Percentiles rank a stretch among this genome's conserved stretches.
Conservation (phyloP, 805 yeast species). For the Allodekkera sacchari region DNA sequence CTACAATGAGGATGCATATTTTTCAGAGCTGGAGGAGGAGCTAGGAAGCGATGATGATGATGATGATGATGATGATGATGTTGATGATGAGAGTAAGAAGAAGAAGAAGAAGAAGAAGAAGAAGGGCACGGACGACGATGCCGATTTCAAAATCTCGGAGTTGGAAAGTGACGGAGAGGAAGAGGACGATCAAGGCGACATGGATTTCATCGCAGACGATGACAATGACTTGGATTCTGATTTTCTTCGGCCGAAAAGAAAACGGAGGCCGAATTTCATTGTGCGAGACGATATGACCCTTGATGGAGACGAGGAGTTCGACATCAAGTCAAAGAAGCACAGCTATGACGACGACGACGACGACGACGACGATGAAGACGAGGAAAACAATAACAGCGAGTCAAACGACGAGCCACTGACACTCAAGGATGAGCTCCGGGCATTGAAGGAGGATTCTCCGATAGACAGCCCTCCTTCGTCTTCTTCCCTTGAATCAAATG, state of each 20-base stretch:
- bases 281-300: constrained; percentile 13
- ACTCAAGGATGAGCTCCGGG: constrained; percentile 58
- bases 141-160: constrained; percentile 2
- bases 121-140: constrained; percentile 7
- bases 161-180: constrained; percentile 1
- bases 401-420: constrained; percentile 23
- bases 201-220: constrained; percentile 6
- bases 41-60: constrained; percentile 21
- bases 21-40: constrained; percentile 19
- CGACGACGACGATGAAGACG: background rate
- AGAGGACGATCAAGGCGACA: constrained; percentile 5
- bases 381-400: constrained; percentile 4
- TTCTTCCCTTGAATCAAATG: no score
- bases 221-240: constrained; percentile 5
- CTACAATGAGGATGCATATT: constrained; percentile 25
- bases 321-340: constrained; percentile 4
- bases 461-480: no score
- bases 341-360: constrained; percentile 4
- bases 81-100: constrained; percentile 2
- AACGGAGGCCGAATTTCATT: constrained; percentile 7
- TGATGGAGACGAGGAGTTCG: constrained; percentile 7
- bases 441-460: constrained; percentile 49
- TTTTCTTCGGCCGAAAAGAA: constrained; percentile 3
- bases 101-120: constrained; percentile 4
- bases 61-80: constrained; percentile 14